Conservation (phyloP, 805 yeast species). For the Priceomyces castillae region DNA sequence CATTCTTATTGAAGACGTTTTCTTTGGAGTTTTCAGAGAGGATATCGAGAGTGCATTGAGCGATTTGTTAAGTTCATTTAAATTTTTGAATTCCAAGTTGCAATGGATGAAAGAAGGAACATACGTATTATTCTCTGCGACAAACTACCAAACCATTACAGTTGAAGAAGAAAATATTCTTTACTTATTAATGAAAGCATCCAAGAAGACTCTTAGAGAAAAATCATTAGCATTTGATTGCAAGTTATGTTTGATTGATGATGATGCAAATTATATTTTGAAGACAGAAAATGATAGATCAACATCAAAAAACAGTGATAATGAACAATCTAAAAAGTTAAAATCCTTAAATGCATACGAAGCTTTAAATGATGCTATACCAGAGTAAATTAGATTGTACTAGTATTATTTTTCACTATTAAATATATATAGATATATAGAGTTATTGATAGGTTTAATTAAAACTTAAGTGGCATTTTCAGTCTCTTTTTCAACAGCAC, state of each 20-base stretch:
- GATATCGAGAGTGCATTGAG: slow-evolving; percentile 37
- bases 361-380: neutral
- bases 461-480: no score
- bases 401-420: no score
- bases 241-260: slow-evolving; percentile 42
- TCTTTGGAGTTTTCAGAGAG: slow-evolving; percentile 50
- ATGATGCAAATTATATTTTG: slow-evolving; percentile 16
- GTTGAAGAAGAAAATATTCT: slow-evolving; percentile 44
- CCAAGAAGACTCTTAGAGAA: slow-evolving; percentile 32
- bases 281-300: slow-evolving; percentile 12
- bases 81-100: slow-evolving; percentile 24
- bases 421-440: no score
- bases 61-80: slow-evolving; percentile 19
- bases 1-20: slow-evolving; percentile 50
- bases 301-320: neutral
- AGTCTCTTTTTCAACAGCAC: no score
- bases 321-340: neutral
- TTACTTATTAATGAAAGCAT: slow-evolving; percentile 33
- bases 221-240: slow-evolving; percentile 51
- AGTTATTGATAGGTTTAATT: no score
- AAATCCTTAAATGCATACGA: neutral
- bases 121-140: slow-evolving; percentile 39
- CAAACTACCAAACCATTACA: slow-evolving; percentile 29
- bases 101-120: slow-evolving; percentile 42
- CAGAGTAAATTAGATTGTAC: neutral